Conservation (phyloP, 2,329 filamentous ascomycete species). For the Diaporthe caulivora region DNA sequence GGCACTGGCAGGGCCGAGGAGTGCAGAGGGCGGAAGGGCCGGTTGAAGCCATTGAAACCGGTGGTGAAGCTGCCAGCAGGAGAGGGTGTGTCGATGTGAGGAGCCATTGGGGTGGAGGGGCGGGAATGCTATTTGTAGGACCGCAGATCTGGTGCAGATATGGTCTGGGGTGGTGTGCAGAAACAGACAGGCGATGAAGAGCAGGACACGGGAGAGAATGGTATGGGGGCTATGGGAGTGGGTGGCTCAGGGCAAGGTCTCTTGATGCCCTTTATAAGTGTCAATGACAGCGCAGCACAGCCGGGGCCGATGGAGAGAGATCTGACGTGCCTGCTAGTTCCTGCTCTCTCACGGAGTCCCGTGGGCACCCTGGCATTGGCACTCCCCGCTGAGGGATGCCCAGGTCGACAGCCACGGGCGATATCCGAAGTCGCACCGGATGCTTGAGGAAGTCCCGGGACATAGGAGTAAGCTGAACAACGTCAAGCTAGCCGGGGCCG, state of each 20-base stretch:
- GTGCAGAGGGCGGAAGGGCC: conserved; percentile 48
- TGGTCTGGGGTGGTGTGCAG: conserved; percentile 30
- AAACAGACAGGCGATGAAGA: not conserved
- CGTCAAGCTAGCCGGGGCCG: conserved; percentile 29
- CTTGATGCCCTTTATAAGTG: conserved; percentile 34
- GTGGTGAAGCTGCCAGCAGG: conserved; percentile 59
- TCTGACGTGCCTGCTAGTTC: conserved; percentile 31
- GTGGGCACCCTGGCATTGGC: conserved; percentile 9
- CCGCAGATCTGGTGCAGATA: conserved; percentile 20
- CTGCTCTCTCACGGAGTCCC: conserved; percentile 14
- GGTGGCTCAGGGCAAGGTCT: not conserved
- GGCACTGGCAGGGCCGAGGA: conserved; percentile 48
- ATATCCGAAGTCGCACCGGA: conserved; percentile 20
- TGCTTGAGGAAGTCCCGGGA: not conserved
- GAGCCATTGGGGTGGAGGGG: conserved; percentile 52
- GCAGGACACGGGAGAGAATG: conserved; percentile 19
- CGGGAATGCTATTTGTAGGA: conserved; percentile 27
- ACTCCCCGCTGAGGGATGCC: conserved; percentile 9
- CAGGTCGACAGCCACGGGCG: conserved; percentile 27
- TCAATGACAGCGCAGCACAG: not conserved
- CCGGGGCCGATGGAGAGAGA: not conserved
- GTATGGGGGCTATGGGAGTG: not conserved
- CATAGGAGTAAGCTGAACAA: conserved; percentile 33
- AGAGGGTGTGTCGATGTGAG: conserved; percentile 62
- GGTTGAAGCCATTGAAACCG: conserved; percentile 52